Evolutionary conservation across 768 basidiomycete species (phyloP), one percentile per base, ranked within the genome.

Genomic region (Hypholoma sublateritium): DNA sequence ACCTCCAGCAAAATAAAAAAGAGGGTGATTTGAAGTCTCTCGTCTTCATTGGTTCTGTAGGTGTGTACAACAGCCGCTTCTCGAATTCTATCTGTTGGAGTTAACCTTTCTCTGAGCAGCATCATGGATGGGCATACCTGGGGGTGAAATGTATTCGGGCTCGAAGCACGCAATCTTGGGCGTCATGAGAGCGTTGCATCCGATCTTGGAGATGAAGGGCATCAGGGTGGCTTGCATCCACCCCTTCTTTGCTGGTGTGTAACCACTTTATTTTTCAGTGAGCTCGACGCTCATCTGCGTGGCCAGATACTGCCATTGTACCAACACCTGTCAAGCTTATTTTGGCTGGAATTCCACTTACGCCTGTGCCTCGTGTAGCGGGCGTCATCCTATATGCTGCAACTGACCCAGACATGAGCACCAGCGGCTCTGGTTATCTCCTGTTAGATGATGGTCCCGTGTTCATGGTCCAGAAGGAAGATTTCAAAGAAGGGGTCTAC

Each of bases 161-260:
- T 78, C 84, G 12, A 85, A 84, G 62, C 83, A 83, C 58, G 82
- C 74, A 35, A 65, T 84, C 6, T 69, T 84, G 5, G 83, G 82
- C 9, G 54, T 84, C 32, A 80, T 83, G 79, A 74, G 81, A 16
- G 73, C 80, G 11, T 67, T 85, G 8, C 65, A 75, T 58, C 70
- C 70, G 36, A 64, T 67, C 42, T 66, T 76, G n/a, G 62, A 67
- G 11, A 9, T 62, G 5, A 62, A 74, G 44, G 72, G 74, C 19
- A 77, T 83, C 61, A 70, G 81, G 25, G 68, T 82, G 19, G 76
- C 70, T 7, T 73, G 71, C 51, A 75, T 84, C 25, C 79, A 82
- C 56, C 83, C 83, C 0, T 84, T 76, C 66, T 84, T 83, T 59
- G 79, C 79, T 47, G 78, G 83, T 80, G 48, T 54, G 68, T 50